These are phyloP conservation scores for Mycena sp. DNA, from an alignment of 1,284 basidiomycete species.

Conservation along the genomic window DNA sequence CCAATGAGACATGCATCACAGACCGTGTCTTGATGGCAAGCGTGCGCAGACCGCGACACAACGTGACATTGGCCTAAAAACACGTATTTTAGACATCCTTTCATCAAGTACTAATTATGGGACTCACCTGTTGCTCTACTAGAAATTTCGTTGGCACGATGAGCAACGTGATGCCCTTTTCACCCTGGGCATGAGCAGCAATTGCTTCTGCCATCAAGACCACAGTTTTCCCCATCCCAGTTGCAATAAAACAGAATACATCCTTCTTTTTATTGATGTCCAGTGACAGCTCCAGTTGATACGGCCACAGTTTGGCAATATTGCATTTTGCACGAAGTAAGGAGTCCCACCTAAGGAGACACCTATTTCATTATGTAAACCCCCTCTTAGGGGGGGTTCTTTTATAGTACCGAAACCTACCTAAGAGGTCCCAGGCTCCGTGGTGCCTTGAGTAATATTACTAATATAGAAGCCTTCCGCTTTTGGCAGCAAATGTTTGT, in stretches of 20 bases:
- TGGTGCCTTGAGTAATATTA: too few species aligned
- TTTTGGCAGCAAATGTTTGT: too few species aligned
- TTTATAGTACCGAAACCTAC: too few species aligned
- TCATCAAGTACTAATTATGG: too few species aligned
- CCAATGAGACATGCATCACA: slow-evolving; percentile 3
- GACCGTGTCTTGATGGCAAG: slow-evolving; percentile 22
- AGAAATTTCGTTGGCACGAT: slow-evolving; percentile 28
- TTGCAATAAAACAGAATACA: slow-evolving; percentile 19
- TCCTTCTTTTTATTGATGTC: slow-evolving; percentile 14
- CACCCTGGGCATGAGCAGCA: slow-evolving; percentile 7
- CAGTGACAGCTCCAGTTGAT: slow-evolving; percentile 17
- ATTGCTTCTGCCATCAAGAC: slow-evolving; percentile 11
- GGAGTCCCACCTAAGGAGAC: not conserved
- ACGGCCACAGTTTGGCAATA: slow-evolving; percentile 4
- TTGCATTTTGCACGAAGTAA: not conserved
- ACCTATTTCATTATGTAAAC: too few species aligned
- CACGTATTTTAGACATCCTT: not conserved
- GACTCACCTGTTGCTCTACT: slow-evolving; percentile 26
- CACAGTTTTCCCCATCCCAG: slow-evolving; percentile 26
- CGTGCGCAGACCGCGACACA: not conserved
- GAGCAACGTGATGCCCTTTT: slow-evolving; percentile 16
- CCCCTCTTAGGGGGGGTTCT: too few species aligned
- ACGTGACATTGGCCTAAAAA: slow-evolving; percentile 1
- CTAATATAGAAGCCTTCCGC: too few species aligned
- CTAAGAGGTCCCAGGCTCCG: too few species aligned